Percentiles rank a stretch among this genome's conserved stretches.
phyloP scores from a whole-genome alignment of 345 rosid species.

The Mallotus nudiflorus region DNA sequence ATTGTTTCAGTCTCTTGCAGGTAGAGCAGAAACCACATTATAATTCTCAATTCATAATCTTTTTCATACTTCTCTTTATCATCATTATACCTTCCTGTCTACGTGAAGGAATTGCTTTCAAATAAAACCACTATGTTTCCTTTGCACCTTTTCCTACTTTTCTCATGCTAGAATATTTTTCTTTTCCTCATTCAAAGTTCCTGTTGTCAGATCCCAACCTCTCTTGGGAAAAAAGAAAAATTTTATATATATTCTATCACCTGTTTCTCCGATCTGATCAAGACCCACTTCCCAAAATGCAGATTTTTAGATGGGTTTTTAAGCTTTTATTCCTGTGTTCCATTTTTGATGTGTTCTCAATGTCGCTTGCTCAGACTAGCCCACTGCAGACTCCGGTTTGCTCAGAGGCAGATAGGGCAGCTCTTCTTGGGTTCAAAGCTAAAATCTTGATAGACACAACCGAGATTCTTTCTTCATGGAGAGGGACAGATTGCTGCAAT shows the following conservation, averaged over 20 bases:
- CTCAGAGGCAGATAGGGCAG: constrained; percentile 59
- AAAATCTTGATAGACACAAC: constrained; percentile 70
- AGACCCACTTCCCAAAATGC: constrained; percentile 67
- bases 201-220: constrained; percentile 39
- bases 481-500: constrained; percentile 67
- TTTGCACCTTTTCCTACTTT: constrained; percentile 29
- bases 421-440: constrained; percentile 79
- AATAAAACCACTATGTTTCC: constrained; percentile 23
- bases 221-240: not conserved
- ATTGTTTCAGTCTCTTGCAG: constrained; percentile 28
- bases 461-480: constrained; percentile 65
- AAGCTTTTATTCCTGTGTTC: constrained; percentile 42
- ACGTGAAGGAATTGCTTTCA: constrained; percentile 42
- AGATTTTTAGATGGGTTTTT: constrained; percentile 53
- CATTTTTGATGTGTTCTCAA: constrained; percentile 28
- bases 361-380: constrained; percentile 28
- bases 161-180: constrained; percentile 18
- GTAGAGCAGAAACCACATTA: constrained; percentile 24
- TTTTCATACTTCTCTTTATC: constrained; percentile 32
- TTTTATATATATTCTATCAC: constrained; percentile 7
- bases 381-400: constrained; percentile 35
- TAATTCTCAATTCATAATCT: constrained; percentile 18
- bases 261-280: constrained; percentile 33
- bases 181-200: constrained; percentile 32
- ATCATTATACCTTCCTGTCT: constrained; percentile 75